These are phyloP conservation scores for Acidiella bohemica DNA, from an alignment of 495 filamentous ascomycete species.

Conservation along the genomic window DNA sequence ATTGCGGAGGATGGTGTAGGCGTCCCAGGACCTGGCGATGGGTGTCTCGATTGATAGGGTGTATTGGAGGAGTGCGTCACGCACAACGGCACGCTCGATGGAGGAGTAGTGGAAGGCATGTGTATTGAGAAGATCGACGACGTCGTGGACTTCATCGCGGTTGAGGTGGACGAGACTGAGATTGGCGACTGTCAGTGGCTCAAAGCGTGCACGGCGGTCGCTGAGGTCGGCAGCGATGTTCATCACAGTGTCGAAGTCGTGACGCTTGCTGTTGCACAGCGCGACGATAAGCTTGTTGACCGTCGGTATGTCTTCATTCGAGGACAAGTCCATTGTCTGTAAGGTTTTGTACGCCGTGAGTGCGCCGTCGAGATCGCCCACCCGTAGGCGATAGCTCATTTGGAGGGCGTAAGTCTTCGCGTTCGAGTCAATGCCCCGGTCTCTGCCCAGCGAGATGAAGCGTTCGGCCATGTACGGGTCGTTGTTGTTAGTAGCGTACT, in stretches of 20 bases:
- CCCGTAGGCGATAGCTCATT: slow-evolving; percentile 58
- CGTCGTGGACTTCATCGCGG: slow-evolving; percentile 57
- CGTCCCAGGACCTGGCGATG: slow-evolving; percentile 58
- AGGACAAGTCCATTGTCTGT: slow-evolving; percentile 36
- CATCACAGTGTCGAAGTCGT: slow-evolving; percentile 52
- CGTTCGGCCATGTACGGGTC: slow-evolving; percentile 60
- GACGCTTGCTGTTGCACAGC: slow-evolving; percentile 44
- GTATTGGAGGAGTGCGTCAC: slow-evolving; percentile 50
- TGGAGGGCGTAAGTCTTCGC: slow-evolving; percentile 55
- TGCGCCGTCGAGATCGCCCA: slow-evolving; percentile 54
- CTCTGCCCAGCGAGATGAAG: slow-evolving; percentile 50
- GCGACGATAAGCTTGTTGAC: slow-evolving; percentile 66
- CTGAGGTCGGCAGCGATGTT: slow-evolving; percentile 63
- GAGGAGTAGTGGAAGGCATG: slow-evolving; percentile 49
- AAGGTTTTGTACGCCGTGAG: slow-evolving; percentile 48
- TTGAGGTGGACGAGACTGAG: slow-evolving; percentile 58
- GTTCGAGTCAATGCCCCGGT: slow-evolving; percentile 50
- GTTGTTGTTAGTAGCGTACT: slow-evolving; percentile 51
- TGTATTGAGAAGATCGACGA: slow-evolving; percentile 62
- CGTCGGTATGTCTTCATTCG: slow-evolving; percentile 45
- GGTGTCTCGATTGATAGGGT: slow-evolving; percentile 47
- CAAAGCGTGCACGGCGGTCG: slow-evolving; percentile 52
- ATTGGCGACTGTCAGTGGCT: slow-evolving; percentile 55
- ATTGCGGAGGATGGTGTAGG: slow-evolving; percentile 60
- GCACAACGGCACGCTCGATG: slow-evolving; percentile 49